phyloP scores from a whole-genome alignment of 352 stramenopile species.

The Blastocystis sp. region DNA sequence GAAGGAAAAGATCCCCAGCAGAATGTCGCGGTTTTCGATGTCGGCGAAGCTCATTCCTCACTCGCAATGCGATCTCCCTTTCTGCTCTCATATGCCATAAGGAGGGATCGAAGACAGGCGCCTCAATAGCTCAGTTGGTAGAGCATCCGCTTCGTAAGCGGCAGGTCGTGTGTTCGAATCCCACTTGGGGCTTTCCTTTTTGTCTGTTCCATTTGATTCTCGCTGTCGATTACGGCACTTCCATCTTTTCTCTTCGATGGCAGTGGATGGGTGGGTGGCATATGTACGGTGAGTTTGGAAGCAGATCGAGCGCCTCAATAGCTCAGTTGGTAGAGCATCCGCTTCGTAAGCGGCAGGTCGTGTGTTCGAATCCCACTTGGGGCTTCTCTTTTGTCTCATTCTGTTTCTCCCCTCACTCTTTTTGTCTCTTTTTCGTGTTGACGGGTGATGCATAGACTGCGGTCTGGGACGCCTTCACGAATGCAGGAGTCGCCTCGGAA shows the following conservation, averaged over 20 bases:
- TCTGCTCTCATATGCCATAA: not conserved
- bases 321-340: constrained; percentile 74
- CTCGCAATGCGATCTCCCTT: not conserved
- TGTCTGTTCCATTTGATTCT: constrained; percentile 21
- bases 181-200: constrained; percentile 70
- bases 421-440: not conserved
- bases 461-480: not conserved
- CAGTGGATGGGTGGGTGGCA: too few relatives aligned
- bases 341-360: constrained; percentile 74
- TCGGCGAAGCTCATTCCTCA: not conserved
- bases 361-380: constrained; percentile 74
- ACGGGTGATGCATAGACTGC: too few relatives aligned
- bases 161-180: constrained; percentile 74
- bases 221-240: too few relatives aligned
- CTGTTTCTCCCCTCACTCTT: not conserved
- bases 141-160: constrained; percentile 74
- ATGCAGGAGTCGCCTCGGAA: not conserved
- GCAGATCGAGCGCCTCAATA: constrained; percentile 53
- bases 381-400: constrained; percentile 44
- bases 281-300: not conserved
- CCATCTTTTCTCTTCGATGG: too few relatives aligned
- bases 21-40: constrained; percentile 5
- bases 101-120: not conserved
- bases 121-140: constrained; percentile 74
- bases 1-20: constrained; percentile 6